phyloP scores from a whole-genome alignment of 768 basidiomycete genomes.

The Naganishia friedmannii region DNA sequence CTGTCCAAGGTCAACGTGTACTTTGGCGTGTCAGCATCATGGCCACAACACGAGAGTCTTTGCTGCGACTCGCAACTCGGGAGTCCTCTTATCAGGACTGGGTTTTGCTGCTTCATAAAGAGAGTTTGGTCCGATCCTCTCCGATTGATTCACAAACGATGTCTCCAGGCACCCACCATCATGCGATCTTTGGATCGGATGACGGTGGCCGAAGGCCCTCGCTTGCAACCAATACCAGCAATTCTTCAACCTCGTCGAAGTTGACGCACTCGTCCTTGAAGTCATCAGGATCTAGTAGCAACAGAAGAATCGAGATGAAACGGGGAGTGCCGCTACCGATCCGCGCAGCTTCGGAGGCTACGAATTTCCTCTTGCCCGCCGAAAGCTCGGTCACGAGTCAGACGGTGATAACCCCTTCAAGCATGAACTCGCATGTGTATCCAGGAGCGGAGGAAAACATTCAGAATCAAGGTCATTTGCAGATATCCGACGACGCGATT shows the following conservation, averaged over 20 bases:
- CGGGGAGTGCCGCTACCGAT: not conserved
- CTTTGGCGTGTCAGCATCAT: constrained; percentile 9
- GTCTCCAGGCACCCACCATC: not conserved
- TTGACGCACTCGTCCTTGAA: not conserved
- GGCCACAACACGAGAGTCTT: not conserved
- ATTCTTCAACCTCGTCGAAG: not conserved
- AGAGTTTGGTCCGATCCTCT: not conserved
- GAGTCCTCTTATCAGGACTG: not conserved
- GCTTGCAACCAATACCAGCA: not conserved
- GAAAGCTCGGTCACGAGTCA: not conserved
- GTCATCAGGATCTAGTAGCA: not conserved
- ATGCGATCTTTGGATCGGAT: not conserved
- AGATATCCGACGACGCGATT: not conserved
- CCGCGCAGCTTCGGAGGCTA: constrained; percentile 4
- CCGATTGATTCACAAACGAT: not conserved
- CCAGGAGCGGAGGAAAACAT: not conserved
- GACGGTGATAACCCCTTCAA: not conserved
- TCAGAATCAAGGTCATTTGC: not conserved
- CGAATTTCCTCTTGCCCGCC: not conserved
- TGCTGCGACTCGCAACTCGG: not conserved
- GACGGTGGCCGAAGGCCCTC: not conserved
- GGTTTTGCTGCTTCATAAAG: not conserved
- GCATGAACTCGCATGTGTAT: not conserved
- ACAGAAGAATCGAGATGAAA: constrained; percentile 6
- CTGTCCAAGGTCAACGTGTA: not conserved